Conservation (phyloP, 768 basidiomycete genomes). For the Chiua virens region DNA sequence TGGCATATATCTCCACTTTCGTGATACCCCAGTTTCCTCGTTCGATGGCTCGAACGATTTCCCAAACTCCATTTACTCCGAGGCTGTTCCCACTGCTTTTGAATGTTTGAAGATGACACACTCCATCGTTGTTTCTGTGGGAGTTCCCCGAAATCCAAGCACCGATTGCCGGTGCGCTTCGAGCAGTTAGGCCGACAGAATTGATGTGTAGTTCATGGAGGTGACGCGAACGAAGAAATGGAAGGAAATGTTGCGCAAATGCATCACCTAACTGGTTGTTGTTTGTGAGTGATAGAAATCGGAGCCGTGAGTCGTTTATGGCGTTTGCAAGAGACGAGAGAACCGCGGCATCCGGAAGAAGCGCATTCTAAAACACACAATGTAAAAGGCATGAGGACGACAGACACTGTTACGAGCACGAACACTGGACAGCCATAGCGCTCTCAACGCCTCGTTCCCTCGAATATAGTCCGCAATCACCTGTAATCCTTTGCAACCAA, state of each 20-base stretch:
- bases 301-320: conserved; percentile 53
- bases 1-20: conserved; percentile 50
- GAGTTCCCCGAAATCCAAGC: conserved; percentile 48
- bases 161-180: conserved; percentile 44
- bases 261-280: conserved; percentile 49
- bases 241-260: conserved; percentile 51
- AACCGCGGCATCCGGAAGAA: conserved; percentile 37
- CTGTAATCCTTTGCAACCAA: conserved; percentile 53
- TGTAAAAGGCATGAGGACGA: not conserved
- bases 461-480: conserved; percentile 52
- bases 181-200: conserved; percentile 43
- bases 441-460: conserved; percentile 43
- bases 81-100: conserved; percentile 60
- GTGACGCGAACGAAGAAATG: conserved; percentile 43
- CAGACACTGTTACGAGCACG: conserved; percentile 20
- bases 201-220: conserved; percentile 57
- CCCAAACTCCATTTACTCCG: conserved; percentile 44
- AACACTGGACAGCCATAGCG: conserved; percentile 57
- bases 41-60: conserved; percentile 49
- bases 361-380: conserved; percentile 39
- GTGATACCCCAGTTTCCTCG: conserved; percentile 50
- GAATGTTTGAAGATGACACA: conserved; percentile 47
- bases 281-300: conserved; percentile 49
- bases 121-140: conserved; percentile 9
- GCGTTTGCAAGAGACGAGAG: conserved; percentile 45